phyloP scores from a whole-genome alignment of 2,329 filamentous ascomycete species.

The Malbranchea zuffiana region DNA sequence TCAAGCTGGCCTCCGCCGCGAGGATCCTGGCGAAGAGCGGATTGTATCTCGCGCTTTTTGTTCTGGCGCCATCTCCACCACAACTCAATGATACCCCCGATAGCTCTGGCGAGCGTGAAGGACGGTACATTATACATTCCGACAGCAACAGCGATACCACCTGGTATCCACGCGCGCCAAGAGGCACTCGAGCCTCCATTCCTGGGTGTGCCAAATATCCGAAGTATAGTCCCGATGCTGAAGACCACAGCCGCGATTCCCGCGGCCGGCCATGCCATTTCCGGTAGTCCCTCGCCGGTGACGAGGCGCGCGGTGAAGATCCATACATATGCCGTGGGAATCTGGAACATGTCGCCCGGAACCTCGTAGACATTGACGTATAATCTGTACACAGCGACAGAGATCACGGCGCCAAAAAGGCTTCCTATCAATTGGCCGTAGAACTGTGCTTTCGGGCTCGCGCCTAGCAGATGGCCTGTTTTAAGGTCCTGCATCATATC shows the following conservation, averaged over 20 bases:
- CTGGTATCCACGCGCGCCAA: conserved; percentile 71
- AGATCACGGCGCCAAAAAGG: conserved; percentile 72
- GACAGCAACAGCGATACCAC: conserved; percentile 90
- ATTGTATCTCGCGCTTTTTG: conserved; percentile 30
- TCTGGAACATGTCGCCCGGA: conserved; percentile 80
- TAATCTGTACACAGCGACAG: conserved; percentile 74
- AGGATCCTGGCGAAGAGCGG: conserved; percentile 19
- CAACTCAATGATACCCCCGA: conserved; percentile 66
- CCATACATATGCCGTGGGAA: conserved; percentile 93
- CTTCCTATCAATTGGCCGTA: conserved; percentile 92
- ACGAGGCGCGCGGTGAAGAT: conserved; percentile 91
- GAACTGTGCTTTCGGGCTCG: conserved; percentile 88
- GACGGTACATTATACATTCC: conserved; percentile 98
- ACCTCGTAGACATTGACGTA: conserved; percentile 86
- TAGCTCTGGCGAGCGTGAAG: conserved; percentile 79
- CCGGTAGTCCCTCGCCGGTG: conserved; percentile 76
- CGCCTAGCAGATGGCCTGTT: conserved; percentile 84
- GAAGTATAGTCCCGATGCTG: conserved; percentile 55
- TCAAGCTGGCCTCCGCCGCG: background rate
- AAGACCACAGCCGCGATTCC: conserved; percentile 65
- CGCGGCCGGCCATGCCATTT: conserved; percentile 73
- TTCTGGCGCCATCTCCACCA: conserved; percentile 54
- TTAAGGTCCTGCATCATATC: conserved; percentile 97
- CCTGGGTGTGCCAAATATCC: conserved; percentile 40
- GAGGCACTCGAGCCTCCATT: conserved; percentile 23